Conservation (phyloP, 345 rosid genomes). For the Noccaea bulbosa region DNA sequence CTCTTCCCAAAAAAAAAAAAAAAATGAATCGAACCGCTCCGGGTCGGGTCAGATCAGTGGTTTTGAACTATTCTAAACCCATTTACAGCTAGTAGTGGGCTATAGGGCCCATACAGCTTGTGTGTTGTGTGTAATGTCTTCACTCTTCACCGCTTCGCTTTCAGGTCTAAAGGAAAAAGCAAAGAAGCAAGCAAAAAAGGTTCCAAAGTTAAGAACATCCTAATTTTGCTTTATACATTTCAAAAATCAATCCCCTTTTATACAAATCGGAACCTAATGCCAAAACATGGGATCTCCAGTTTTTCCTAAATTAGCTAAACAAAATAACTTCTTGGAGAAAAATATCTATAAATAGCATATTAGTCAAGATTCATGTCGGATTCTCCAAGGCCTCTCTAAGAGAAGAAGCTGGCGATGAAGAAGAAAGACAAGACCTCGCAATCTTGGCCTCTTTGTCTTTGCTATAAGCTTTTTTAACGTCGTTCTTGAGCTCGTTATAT, state of each 20-base stretch:
- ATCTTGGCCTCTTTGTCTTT: slow-evolving; percentile 78
- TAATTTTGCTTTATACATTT: slow-evolving; percentile 21
- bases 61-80: too few relatives aligned
- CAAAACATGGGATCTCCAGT: slow-evolving; percentile 1
- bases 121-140: too few relatives aligned
- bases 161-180: too few relatives aligned
- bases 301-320: slow-evolving; percentile 14
- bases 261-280: slow-evolving; percentile 1
- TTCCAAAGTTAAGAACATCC: neutral
- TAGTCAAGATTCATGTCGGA: slow-evolving; percentile 20
- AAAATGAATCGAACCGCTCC: too few relatives aligned
- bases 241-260: slow-evolving; percentile 19
- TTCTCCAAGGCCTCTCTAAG: slow-evolving; percentile 40
- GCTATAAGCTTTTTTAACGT: slow-evolving; percentile 76
- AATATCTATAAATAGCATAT: neutral
- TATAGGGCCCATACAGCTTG: too few relatives aligned
- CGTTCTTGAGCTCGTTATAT: slow-evolving; percentile 79
- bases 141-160: too few relatives aligned
- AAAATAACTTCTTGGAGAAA: slow-evolving; percentile 10
- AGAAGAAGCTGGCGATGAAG: slow-evolving; percentile 68
- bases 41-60: too few relatives aligned
- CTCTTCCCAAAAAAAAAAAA: neutral
- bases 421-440: slow-evolving; percentile 56
- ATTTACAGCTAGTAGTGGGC: too few relatives aligned
- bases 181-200: neutral